Percentiles rank a stretch among this genome's conserved stretches.
Conservation (phyloP, 1,139 yeast species). For the Candida glucosophila region DNA sequence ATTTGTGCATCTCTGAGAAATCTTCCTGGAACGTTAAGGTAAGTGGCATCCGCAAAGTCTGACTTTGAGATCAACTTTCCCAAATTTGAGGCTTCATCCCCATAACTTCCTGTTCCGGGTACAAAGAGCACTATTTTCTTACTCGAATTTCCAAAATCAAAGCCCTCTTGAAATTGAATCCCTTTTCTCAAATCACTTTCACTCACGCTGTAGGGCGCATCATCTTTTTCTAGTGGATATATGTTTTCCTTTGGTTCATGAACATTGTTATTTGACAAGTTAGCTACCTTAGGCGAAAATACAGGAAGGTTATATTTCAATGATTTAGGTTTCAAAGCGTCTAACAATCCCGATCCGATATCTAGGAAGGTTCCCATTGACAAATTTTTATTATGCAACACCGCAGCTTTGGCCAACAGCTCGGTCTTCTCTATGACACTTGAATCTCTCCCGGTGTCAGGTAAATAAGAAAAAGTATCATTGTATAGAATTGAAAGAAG, state of each 20-base stretch:
- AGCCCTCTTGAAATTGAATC: constrained; percentile 2
- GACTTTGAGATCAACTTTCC: constrained; percentile 2
- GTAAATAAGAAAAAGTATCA: constrained; percentile 1
- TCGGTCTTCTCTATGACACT: not conserved
- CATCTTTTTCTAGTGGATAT: constrained; percentile 2
- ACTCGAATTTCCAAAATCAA: constrained; percentile 1
- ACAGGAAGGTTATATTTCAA: not conserved
- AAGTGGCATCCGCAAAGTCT: constrained; percentile 1
- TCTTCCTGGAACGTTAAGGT: constrained; percentile 2
- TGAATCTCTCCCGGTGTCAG: not conserved
- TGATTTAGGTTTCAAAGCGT: constrained; percentile 1
- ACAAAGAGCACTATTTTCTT: constrained; percentile 2
- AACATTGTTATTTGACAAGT: constrained; percentile 1
- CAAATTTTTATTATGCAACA: constrained; percentile 1
- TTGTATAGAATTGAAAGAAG: not conserved
- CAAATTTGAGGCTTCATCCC: constrained; percentile 2
- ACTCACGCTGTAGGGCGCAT: constrained; percentile 1
- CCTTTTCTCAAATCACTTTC: constrained; percentile 1
- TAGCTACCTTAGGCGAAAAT: not conserved
- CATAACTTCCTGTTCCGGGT: constrained; percentile 3
- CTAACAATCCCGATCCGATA: too few species aligned
- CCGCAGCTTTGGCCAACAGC: constrained; percentile 1
- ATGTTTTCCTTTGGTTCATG: constrained; percentile 1
- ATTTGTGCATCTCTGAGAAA: constrained; percentile 2
- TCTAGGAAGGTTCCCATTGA: too few species aligned